Evolutionary conservation across 371 early-diverging fungal species (phyloP), one percentile per base, ranked within the genome.

Genomic region (Mortierella sp.): DNA sequence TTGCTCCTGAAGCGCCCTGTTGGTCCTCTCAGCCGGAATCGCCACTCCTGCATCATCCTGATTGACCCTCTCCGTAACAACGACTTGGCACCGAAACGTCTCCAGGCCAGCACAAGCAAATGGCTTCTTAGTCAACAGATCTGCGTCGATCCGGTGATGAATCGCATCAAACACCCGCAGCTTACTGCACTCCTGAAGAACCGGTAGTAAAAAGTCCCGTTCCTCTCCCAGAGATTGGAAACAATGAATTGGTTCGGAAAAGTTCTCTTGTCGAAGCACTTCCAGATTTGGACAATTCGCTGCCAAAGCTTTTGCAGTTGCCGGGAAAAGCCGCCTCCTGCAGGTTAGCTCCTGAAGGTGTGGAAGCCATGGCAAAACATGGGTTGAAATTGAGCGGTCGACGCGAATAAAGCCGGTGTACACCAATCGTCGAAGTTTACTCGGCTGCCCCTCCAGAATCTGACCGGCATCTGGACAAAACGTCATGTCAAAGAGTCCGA

Each of bases 141-240:
- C 34, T 19, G 38, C 65, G 34, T 31, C 34, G 21, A 65, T 65
- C 34, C 38, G 34, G 24, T 65, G 65, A 21, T 65, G 65, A 38
- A 65, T 65, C 38, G 65, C 38, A 38, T 65, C 65, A 38, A 65
- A 65, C 16, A 65, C 21, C 24, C 65, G 65, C 19, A 65, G 60
- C 34, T 31, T 28, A 4, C 34, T 10, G 6, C 60, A 60, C 34
- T 10, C 34, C 34, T 60, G 60, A 11, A 60, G 60, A 31, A 60
- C 11, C 31, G 5, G 16, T 31, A 60, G 34, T 21, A 65, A 38
- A 38, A 38, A 65, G 6, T 65, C 19, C 4, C 38, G 38, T 1
- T 65, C 21, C 8, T 38, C 65, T 3, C 7, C 1, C 21, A 2
- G 8, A 21, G 19, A 0, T 38, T 65, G 65, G 7, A 6, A 19